A percentile compares a stretch with the other conserved stretches of the same genome.
phyloP scores from a whole-genome alignment of 495 filamentous ascomycete species.

The Symbiotaphrina buchneri region DNA sequence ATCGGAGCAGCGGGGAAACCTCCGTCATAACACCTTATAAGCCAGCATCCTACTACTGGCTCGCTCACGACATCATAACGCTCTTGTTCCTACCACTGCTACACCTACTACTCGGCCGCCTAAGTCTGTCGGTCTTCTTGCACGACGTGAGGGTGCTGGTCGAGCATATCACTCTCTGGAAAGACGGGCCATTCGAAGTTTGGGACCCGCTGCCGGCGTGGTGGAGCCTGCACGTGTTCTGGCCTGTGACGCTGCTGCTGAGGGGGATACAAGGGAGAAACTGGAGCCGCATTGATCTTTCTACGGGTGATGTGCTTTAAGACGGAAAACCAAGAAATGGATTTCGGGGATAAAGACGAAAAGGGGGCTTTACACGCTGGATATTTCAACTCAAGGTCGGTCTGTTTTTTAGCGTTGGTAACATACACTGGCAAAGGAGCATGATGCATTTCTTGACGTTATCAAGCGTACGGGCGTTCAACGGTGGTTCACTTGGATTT shows the following conservation, averaged over 20 bases:
- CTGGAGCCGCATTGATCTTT: constrained; percentile 38
- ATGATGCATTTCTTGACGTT: too few species aligned
- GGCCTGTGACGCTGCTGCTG: constrained; percentile 24
- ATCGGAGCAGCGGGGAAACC: constrained; percentile 4
- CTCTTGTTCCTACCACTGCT: constrained; percentile 22
- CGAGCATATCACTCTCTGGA: constrained; percentile 27
- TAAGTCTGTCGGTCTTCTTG: constrained; percentile 7
- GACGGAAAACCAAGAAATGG: too few species aligned
- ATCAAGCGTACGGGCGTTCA: too few species aligned
- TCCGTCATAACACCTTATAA: constrained; percentile 11
- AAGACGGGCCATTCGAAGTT: constrained; percentile 30
- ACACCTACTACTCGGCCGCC: constrained; percentile 6
- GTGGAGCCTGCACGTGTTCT: constrained; percentile 36
- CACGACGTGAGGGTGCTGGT: constrained; percentile 11
- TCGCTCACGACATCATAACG: constrained; percentile 31
- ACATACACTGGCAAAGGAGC: too few species aligned
- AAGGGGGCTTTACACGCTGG: too few species aligned
- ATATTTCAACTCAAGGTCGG: too few species aligned
- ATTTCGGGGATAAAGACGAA: too few species aligned
- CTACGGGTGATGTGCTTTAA: too few species aligned
- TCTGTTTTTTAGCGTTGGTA: too few species aligned
- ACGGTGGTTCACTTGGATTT: too few species aligned
- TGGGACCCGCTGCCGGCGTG: constrained; percentile 38
- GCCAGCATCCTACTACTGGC: constrained; percentile 25
- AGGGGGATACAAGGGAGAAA: constrained; percentile 15